Evolutionary conservation across 148 eudicot species (phyloP).

Genomic region (Polygonum maritimum): DNA sequence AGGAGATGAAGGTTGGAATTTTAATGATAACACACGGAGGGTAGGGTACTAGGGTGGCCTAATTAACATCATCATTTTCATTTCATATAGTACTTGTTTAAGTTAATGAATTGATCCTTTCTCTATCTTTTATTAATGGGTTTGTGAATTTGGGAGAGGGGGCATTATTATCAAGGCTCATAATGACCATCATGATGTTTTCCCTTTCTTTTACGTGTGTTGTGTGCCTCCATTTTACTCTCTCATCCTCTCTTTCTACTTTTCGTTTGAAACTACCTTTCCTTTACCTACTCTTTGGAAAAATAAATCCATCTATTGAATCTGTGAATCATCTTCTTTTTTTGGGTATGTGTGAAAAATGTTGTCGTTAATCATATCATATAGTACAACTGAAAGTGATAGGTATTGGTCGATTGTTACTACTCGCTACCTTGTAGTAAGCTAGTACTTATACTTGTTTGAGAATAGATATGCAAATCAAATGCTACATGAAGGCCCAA

Average conservation of each 20-base stretch:
- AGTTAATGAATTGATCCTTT: not conserved
- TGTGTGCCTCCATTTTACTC: slow-evolving; percentile 9
- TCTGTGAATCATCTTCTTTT: not conserved
- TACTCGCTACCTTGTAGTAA: not conserved
- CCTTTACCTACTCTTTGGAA: not conserved
- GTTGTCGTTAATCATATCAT: not conserved
- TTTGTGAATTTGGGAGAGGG: slow-evolving; percentile 6
- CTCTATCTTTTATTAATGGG: not conserved
- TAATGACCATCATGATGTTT: slow-evolving; percentile 24
- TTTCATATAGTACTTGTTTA: not conserved
- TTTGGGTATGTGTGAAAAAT: not conserved
- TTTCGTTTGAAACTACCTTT: not conserved
- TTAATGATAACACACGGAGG: not conserved
- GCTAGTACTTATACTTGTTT: not conserved
- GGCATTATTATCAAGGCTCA: slow-evolving; percentile 16
- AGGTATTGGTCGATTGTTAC: not conserved
- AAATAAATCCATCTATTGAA: not conserved
- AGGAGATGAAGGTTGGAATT: not conserved
- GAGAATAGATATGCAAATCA: not conserved
- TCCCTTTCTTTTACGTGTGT: slow-evolving; percentile 30
- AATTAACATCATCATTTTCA: not conserved
- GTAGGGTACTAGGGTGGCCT: not conserved
- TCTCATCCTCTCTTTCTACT: not conserved
- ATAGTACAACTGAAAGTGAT: not conserved
- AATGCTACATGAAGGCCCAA: not conserved